A percentile compares a stretch with the other conserved stretches of the same genome.
These are phyloP conservation scores for Kluyveromyces marxianus DNA, from an alignment of 1,139 yeast species.

Conservation along the genomic window DNA sequence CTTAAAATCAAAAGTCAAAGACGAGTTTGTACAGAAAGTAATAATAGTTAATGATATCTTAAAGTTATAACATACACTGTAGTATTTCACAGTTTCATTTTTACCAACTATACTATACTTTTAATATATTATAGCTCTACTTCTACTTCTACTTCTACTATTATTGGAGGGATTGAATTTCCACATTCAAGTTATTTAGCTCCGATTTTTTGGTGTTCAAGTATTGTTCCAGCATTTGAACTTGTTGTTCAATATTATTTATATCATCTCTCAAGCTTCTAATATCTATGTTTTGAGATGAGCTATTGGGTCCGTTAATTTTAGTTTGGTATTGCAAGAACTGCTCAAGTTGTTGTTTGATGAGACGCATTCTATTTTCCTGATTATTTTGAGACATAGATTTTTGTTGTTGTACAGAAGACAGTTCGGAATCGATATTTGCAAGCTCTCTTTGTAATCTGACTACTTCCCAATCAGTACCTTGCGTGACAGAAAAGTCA, in stretches of 20 bases:
- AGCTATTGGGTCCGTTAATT: conserved; percentile 23
- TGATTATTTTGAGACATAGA: conserved; percentile 27
- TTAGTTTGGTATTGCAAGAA: conserved; percentile 65
- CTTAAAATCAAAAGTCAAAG: no score
- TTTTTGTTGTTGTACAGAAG: conserved; percentile 18
- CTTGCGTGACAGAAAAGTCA: conserved; percentile 65
- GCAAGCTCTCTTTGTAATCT: conserved; percentile 71
- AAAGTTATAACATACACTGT: no score
- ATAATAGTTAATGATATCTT: no score
- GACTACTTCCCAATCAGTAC: conserved; percentile 81
- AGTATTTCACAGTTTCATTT: no score
- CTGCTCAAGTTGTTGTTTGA: conserved; percentile 75
- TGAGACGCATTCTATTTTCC: conserved; percentile 32
- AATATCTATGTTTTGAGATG: conserved; percentile 19
- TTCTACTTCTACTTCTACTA: neutral
- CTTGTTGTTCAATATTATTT: conserved; percentile 48
- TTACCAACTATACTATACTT: neutral
- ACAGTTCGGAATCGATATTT: conserved; percentile 58
- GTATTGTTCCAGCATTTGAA: conserved; percentile 44
- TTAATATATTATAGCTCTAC: neutral
- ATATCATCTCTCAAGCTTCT: conserved; percentile 37
- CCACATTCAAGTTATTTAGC: conserved; percentile 36
- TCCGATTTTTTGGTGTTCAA: conserved; percentile 42
- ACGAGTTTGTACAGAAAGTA: neutral
- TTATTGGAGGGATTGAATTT: conserved; percentile 27